phyloP scores from a whole-genome alignment of 352 stramenopile species.

The Pythium aquatile region DNA sequence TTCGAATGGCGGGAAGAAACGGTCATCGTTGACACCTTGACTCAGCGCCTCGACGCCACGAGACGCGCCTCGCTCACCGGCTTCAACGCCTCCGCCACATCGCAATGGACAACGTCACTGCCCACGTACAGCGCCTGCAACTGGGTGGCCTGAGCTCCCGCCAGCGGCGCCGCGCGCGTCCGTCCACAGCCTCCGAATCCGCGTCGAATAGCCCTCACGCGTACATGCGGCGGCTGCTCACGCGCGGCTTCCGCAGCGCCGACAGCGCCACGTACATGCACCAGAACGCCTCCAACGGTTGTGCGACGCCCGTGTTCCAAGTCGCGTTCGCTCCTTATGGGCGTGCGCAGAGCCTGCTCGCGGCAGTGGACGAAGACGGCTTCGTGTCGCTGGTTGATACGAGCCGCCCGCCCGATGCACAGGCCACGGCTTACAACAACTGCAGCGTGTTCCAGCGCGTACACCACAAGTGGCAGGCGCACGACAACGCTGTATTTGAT shows the following conservation, averaged over 20 bases:
- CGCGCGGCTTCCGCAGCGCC: constrained; percentile 38
- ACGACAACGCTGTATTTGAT: constrained; percentile 76
- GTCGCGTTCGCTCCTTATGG: constrained; percentile 32
- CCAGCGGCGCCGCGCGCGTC: background rate
- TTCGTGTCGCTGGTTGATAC: constrained; percentile 45
- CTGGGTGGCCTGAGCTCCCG: background rate
- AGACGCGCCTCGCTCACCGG: too few species aligned
- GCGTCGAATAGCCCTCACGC: background rate
- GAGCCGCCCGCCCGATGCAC: constrained; percentile 1
- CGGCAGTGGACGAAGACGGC: constrained; percentile 60
- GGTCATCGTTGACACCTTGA: background rate
- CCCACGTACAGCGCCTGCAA: constrained; percentile 8
- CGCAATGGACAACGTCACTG: constrained; percentile 8
- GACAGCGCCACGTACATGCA: constrained; percentile 16
- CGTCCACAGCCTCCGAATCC: background rate
- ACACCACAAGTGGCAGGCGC: constrained; percentile 36
- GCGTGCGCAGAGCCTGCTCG: constrained; percentile 30
- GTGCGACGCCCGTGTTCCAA: constrained; percentile 47
- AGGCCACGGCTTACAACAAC: background rate
- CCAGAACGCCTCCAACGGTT: constrained; percentile 8
- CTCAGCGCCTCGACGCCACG: background rate
- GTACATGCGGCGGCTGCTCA: constrained; percentile 28
- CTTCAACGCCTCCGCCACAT: background rate
- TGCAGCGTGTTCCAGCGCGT: constrained; percentile 10
- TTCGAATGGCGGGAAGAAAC: constrained; percentile 4